Base-by-base conservation (phyloP, 495 filamentous ascomycete genomes). In the Melanomma pulvis-pyrius region DNA sequence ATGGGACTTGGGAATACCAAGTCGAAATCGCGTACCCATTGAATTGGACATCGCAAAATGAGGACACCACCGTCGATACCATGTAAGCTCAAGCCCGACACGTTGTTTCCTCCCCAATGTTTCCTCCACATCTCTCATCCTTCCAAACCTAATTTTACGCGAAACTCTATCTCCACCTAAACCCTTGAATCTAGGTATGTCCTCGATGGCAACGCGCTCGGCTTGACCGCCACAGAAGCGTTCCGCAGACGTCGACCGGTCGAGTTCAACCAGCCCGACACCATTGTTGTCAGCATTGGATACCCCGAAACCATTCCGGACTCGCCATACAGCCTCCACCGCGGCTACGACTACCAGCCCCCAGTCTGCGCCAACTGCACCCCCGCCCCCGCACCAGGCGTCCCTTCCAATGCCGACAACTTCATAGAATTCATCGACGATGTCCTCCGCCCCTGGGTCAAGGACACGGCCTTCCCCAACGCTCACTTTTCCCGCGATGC, bases 161-260 rank as follows among this genome's bases (percentile, higher is more conserved):
- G 59, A 62, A 28, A 39, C 59, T 28, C 24, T 54, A 52, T 62
- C 25, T 44, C 39, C 4, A 44, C 58, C 32, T 19, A 49, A 30
- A 29, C 59, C 24, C 39, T 6, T 44, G 25, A n/a, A 24, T 2
- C 39, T 48, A 68, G 65, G 34, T 68, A 68, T 47, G 59, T 68
- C 22, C 59, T 68, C 29, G 65, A 68, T 24, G 65, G 65, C 25
- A 68, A 68, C 54, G 65, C 65, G 9, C 60, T 68, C 15, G 65
- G 51, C 28, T 17, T 29, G 9, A 39, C 59, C 11, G 65, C 65
- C 15, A 59, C 65, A 22, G 65, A 68, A 28, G 65, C 65, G 22
- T 52, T 68, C 52, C 65, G 65, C n/a, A 36, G 53, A 13, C 65
- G 65, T n/a, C 65, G 65, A 15, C 52, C 65, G 2, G 65, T 68